Evolutionary conservation across 176 grass and related monocot genomes (phyloP).

Genomic region (Rhynchospora breviuscula): DNA sequence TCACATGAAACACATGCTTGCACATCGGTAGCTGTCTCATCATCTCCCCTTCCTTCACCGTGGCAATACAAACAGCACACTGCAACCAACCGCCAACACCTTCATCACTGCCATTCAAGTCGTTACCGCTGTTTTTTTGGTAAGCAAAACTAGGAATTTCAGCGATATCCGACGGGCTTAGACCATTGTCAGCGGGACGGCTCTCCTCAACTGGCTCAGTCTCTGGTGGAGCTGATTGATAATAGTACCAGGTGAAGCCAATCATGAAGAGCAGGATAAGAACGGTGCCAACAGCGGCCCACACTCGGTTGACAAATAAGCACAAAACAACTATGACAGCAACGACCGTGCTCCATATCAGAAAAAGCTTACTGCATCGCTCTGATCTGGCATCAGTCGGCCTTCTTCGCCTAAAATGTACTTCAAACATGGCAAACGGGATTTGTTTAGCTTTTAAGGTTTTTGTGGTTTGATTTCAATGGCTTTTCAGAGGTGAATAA

Average conservation of each 20-base stretch:
- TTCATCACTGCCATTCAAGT: conserved; percentile 7
- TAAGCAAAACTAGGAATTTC: background rate
- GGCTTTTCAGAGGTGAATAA: background rate
- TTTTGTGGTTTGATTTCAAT: background rate
- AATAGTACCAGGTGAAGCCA: conserved; percentile 23
- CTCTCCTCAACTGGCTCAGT: background rate
- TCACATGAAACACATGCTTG: conserved; percentile 61
- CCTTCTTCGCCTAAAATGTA: background rate
- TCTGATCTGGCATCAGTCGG: background rate
- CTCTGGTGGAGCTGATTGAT: background rate
- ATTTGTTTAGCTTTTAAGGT: background rate
- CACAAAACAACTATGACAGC: conserved; percentile 1
- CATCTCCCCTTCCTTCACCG: conserved; percentile 52
- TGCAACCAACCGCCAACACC: conserved; percentile 45
- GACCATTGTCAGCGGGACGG: background rate
- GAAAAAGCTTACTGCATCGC: conserved; percentile 7
- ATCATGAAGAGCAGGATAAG: background rate
- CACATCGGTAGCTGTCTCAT: conserved; percentile 54
- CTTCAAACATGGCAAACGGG: background rate
- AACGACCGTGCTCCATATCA: conserved; percentile 8
- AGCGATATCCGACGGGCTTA: background rate
- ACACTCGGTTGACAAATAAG: conserved; percentile 19
- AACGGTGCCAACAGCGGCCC: conserved; percentile 27
- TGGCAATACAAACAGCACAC: conserved; percentile 59
- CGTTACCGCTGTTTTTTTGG: background rate